Evolutionary conservation across 2,329 filamentous ascomycete genomes (phyloP).

Genomic region (Pezicula radicicola): DNA sequence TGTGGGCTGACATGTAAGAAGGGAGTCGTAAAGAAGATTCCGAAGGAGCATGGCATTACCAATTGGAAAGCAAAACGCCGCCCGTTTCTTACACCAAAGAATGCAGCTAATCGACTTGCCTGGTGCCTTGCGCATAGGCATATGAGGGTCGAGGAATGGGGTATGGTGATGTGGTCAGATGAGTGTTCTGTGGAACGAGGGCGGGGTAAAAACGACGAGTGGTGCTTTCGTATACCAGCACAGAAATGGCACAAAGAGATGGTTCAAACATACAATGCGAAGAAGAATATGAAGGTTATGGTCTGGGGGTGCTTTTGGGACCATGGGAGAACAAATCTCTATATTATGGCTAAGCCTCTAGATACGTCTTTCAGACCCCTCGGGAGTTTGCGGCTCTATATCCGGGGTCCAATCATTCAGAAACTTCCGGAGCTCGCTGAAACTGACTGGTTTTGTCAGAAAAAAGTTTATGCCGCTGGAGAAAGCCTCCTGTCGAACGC

Average conservation of each 20-base stretch:
- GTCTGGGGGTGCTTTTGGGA: slow-evolving; percentile 8
- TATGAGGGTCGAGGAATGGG: background rate
- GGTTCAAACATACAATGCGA: background rate
- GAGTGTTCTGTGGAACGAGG: background rate
- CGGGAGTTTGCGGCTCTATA: too few relatives aligned
- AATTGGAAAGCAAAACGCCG: background rate
- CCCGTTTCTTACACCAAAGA: background rate
- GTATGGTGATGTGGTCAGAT: background rate
- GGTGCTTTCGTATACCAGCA: background rate
- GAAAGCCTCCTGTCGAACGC: slow-evolving; percentile 46
- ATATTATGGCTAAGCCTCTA: slow-evolving; percentile 9
- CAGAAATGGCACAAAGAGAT: background rate
- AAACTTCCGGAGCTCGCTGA: too few relatives aligned
- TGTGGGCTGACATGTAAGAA: too few relatives aligned
- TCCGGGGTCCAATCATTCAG: too few relatives aligned
- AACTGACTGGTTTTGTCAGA: slow-evolving; percentile 52
- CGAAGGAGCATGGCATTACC: background rate
- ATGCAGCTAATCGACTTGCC: too few relatives aligned
- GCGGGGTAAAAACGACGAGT: background rate
- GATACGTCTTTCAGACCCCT: too few relatives aligned
- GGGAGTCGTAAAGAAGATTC: too few relatives aligned
- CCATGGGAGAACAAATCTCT: background rate
- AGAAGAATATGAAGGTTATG: slow-evolving; percentile 8
- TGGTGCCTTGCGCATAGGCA: background rate
- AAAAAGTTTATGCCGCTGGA: slow-evolving; percentile 52